These are phyloP conservation scores for Albizia julibrissin DNA, from an alignment of 306 rosid genomes.

Conservation along the genomic window DNA sequence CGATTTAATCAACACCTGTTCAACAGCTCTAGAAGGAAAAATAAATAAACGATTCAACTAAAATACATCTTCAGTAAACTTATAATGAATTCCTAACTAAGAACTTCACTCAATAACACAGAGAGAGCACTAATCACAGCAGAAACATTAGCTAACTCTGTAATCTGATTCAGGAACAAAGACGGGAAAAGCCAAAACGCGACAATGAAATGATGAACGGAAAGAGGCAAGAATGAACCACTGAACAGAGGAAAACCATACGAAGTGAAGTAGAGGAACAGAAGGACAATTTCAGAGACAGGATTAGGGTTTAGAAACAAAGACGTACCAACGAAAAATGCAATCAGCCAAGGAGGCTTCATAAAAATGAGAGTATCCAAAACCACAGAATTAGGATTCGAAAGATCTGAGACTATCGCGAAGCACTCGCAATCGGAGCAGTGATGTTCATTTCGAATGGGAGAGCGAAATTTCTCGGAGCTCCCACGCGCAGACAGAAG, in stretches of 20 bases:
- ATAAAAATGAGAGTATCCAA: constrained; percentile 34
- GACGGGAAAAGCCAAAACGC: constrained; percentile 9
- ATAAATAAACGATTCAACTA: constrained; percentile 13
- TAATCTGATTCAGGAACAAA: constrained; percentile 36
- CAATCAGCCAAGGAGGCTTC: constrained; percentile 59
- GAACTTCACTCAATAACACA: constrained; percentile 31
- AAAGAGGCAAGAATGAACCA: not conserved
- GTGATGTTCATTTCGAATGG: constrained; percentile 34
- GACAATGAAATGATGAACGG: constrained; percentile 9
- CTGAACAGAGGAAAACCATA: not conserved
- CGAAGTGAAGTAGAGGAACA: not conserved
- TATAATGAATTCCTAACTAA: constrained; percentile 32
- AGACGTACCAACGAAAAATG: constrained; percentile 51
- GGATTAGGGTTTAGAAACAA: constrained; percentile 51
- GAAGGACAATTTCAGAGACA: not conserved
- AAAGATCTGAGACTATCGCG: constrained; percentile 42
- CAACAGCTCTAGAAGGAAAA: not conserved
- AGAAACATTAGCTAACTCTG: constrained; percentile 22
- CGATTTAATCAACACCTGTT: constrained; percentile 11
- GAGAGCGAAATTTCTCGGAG: constrained; percentile 39
- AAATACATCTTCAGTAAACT: not conserved
- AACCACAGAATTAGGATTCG: constrained; percentile 41
- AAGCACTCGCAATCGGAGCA: constrained; percentile 11
- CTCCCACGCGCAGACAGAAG: constrained; percentile 25
- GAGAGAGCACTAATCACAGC: constrained; percentile 23